Base-by-base conservation (phyloP, 2,329 filamentous ascomycete species). In the Monosporascus sp. region DNA sequence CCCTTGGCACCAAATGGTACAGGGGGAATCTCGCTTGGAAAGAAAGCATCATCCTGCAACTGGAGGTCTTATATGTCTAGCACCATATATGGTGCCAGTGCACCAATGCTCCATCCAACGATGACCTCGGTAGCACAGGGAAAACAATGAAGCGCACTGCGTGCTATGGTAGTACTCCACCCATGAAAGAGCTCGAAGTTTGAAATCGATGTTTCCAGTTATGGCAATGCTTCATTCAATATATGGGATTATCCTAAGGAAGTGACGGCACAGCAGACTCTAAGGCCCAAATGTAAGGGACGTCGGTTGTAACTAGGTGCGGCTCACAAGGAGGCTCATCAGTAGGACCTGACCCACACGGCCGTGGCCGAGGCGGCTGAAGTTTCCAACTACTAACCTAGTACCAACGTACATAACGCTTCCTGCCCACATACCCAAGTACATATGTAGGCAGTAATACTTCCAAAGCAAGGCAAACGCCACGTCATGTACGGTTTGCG, bases 251-350 rank as follows among this genome's bases (percentile, higher is more conserved):
- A 34, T 34, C 31, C 31, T 14, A 34, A 31, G 31, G 31, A 5
- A 34, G 31, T 9, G 31, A 34, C 4, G 31, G 9, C 5, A 14
- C 4, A 34, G 5, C 31, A 34, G 9, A 34, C 4, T 34, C 31
- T 1, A 34, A 14, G 11, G 11, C 31, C 9, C 31, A 34, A 34
- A 34, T 48, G 37, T 45, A 25, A 31, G 49, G 55, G 38, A 58
- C 53, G 58, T 53, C 54, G 56, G 59, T 61, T 51, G 55, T 52
- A 61, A 58, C 57, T 57, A 58, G 53, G 57, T 61, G 59, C 59
- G 59, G 59, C 59, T 61, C 58, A 50, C 55, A 49, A 38, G 46
- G 59, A 61, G 59, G 59, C 59, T 61, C 59, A 59, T 54, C 55
- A 53, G 53, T 53, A 53, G 51, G 48, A 50, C 53, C 54, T 53